Base-by-base conservation (phyloP, 768 basidiomycete genomes). In the Mycena alexandri region DNA sequence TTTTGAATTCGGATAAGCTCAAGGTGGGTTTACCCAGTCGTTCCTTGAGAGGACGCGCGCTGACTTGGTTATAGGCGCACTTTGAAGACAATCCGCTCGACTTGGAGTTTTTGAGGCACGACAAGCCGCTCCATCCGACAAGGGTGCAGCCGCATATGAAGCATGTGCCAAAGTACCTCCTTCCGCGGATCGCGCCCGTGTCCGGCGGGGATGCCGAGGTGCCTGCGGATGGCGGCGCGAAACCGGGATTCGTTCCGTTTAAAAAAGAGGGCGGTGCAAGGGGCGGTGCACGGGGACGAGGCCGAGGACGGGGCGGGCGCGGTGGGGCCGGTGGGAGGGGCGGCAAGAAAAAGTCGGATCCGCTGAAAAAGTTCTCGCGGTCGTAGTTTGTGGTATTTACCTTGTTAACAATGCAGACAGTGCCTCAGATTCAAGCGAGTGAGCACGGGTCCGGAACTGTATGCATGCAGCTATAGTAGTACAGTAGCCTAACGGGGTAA, bases 81-180 rank as follows among this genome's bases (percentile, higher is more conserved):
- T 98, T 99, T 69, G 96, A 98, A 75, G 96, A 98, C 75, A 96
- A 99, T 75, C 97, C 97, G 1, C 83, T 94, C 10, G 96, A 98
- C 75, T 85, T 98, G 13, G 94, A 96, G 61, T 98, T 90, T 75
- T 82, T 98, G 50, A 89, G 94, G 2, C 98, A 99, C 78, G 98
- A 99, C 79, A 95, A 95, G 72, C 93, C 96, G 7, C 83, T 98
- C 6, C 94, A 97, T 73, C 95, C 96, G 0, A 91, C 92, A 29
- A 86, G 96, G 51, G 84, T 96, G 13, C 96, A 98, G 76, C 81
- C 95, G 1, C 96, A 99, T 77, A 93, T 99, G 90, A 98, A 97
- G 78, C 93, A 96, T 78, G 89, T 99, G 6, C 98, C 97, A 1
- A 91, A 90, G 61, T 99, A 99, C 76, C 84, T 99, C 29, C 83